Evolutionary conservation across 495 filamentous ascomycete genomes (phyloP).

Genomic region (Glarea lozoyensis): DNA sequence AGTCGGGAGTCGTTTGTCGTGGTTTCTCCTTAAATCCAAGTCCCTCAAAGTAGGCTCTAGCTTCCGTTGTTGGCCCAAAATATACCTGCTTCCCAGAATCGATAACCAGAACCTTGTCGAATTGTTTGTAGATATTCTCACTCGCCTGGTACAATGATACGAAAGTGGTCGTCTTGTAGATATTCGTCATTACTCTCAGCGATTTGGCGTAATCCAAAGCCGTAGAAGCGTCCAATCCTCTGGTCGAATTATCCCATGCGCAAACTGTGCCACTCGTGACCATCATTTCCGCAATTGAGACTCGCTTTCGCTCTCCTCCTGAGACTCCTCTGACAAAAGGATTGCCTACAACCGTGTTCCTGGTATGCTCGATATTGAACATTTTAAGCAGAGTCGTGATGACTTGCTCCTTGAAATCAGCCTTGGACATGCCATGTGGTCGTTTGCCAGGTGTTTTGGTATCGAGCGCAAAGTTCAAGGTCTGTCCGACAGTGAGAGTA

Average conservation of each 20-base stretch:
- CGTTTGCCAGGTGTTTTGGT: constrained; percentile 34
- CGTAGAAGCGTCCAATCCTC: constrained; percentile 72
- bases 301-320: constrained; percentile 67
- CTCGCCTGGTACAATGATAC: constrained; percentile 81
- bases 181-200: constrained; percentile 55
- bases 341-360: constrained; percentile 61
- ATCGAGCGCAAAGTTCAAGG: constrained; percentile 47
- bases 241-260: constrained; percentile 80
- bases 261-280: constrained; percentile 58
- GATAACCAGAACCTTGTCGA: constrained; percentile 83
- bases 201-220: constrained; percentile 71
- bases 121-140: constrained; percentile 75
- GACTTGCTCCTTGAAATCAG: constrained; percentile 17
- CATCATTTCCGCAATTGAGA: constrained; percentile 63
- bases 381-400: constrained; percentile 32
- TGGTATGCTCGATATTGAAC: constrained; percentile 73
- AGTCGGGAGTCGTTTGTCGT: constrained; percentile 81
- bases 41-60: constrained; percentile 68
- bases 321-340: constrained; percentile 58
- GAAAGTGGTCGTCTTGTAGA: constrained; percentile 55
- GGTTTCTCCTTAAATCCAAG: constrained; percentile 72
- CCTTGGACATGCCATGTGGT: constrained; percentile 16
- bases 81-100: constrained; percentile 72
- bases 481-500: constrained; percentile 58
- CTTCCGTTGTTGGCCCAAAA: constrained; percentile 64